Evolutionary conservation across 2,329 filamentous ascomycete species (phyloP), one percentile per base, ranked within the genome.

Genomic region (Westerdykella sp.): DNA sequence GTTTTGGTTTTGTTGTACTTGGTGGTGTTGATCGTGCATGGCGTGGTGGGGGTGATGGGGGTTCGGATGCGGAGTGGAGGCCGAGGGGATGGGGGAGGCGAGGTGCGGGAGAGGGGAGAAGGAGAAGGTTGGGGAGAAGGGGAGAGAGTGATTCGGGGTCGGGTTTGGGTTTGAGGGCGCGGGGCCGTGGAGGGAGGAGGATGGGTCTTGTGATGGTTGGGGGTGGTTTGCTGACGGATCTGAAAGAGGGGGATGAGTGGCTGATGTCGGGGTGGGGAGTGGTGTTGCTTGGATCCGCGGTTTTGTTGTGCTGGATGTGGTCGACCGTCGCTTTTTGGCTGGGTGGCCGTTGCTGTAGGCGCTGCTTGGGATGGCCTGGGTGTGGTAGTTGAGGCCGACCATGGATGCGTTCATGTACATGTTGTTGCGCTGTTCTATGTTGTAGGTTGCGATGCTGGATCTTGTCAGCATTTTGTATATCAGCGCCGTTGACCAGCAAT

Each of bases 381-480:
- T 50, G 36, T 54, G 58, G 42, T 58, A 65, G 23, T 56, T 55
- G 21, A 49, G 39, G 36, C 47, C 59, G 6, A 56, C 54, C 41
- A 60, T 51, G 16, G 56, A 53, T 25, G 51, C 57, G 39, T 53
- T 63, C 54, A 63, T 58, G 46, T 64, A 66, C 53, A 65, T 59
- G 47, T 59, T 62, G 47, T 65, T 66, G 34, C 63, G 62, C 44
- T 65, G 61, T 31, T 67, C 63, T 34, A 65, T 56, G 36, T 60
- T 63, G 48, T 65, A 65, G 6, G 62, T 60, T 10, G 63, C 49
- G 16, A 66, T 25, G 36, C 61, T 39, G 59, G 15, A 32, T 42
- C 6, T 11, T 11, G 30, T 40, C 37, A 42, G 40, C n/a, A 21
- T 3, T 3, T 6, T 40, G 13, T 42, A 28, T 6, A 32, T 18